Evolutionary conservation across 495 filamentous ascomycete species (phyloP), one percentile per base, ranked within the genome.

Genomic region (Penicillium verhagenii): DNA sequence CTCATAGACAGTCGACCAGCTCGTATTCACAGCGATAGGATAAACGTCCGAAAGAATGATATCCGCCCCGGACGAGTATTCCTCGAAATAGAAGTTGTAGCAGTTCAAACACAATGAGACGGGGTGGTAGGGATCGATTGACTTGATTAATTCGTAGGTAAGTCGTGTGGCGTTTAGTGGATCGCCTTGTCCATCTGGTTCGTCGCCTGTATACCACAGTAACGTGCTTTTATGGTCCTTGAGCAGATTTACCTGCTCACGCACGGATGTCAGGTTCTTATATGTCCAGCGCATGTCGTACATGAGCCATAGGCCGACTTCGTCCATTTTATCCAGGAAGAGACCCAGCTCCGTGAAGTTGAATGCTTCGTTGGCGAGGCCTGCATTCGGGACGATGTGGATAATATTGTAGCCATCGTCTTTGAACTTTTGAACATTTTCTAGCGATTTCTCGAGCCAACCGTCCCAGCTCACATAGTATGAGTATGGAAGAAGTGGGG

Each of bases 41-140:
- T 91, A 90, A 0, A 80, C 76, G 58, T 89, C 86, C 13, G 77
- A 74, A 68, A 89, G 81, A 39, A 90, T 66, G 55, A 89, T 85
- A 59, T 90, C 85, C 1, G 83, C 82, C 10, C 81, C 81, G 4
- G 72, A 56, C 0, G 78, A 65, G 68, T 91, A 89, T 4, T 80
- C 63, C n/a, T 59, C 63, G 62, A 85, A 91, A 63, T 86, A 79
- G 69, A 86, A 90, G 62, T 89, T 83, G 35, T 80, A 76, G 77
- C 87, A 91, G 68, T 89, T 89, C 24, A 90, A 74, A 1, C 79
- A 80, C 1, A 89, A 71, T 1, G 80, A 81, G 4, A 87, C 79
- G 0, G 86, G 87, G 64, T 89, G 87, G 64, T 87, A 89, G 0
- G 86, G 86, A 65, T 91, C 87, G 1, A 86, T 61, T 0, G 56